These are phyloP conservation scores for Aureobasidium sp. DNA, from an alignment of 2,329 filamentous ascomycete genomes.

Conservation along the genomic window DNA sequence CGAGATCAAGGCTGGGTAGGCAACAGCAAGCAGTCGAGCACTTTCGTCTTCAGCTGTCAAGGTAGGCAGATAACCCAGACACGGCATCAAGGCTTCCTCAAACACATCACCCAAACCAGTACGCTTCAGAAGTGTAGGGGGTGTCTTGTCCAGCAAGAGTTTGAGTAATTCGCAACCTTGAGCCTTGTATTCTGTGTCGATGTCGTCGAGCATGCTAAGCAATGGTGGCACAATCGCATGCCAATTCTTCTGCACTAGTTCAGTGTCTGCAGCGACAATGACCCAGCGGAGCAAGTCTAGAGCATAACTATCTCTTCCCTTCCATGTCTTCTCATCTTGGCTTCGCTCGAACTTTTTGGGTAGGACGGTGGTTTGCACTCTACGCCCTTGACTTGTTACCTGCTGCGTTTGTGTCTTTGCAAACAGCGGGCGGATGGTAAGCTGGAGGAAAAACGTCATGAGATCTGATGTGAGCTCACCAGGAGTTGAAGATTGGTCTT, in stretches of 20 bases:
- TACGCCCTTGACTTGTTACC: constrained; percentile 53
- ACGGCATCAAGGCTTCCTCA: constrained; percentile 61
- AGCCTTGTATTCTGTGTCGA: constrained; percentile 45
- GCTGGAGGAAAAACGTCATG: constrained; percentile 51
- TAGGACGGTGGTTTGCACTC: constrained; percentile 39
- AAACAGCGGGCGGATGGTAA: constrained; percentile 63
- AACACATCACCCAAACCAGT: constrained; percentile 64
- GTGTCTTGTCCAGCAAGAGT: constrained; percentile 50
- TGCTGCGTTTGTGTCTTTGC: constrained; percentile 46
- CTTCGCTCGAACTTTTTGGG: constrained; percentile 30
- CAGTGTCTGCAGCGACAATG: constrained; percentile 45
- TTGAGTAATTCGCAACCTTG: constrained; percentile 50
- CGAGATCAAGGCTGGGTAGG: constrained; percentile 59
- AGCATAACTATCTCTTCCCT: constrained; percentile 42
- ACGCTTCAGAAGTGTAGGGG: constrained; percentile 46
- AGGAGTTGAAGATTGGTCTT: constrained; percentile 25
- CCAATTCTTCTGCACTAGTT: constrained; percentile 52
- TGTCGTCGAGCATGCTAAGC: constrained; percentile 61
- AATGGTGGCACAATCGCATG: constrained; percentile 62
- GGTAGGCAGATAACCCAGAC: constrained; percentile 67
- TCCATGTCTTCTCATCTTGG: constrained; percentile 52
- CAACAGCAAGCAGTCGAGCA: constrained; percentile 52
- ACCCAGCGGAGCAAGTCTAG: constrained; percentile 57
- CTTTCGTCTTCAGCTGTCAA: constrained; percentile 70
- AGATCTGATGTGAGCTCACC: constrained; percentile 46